phyloP scores from a whole-genome alignment of 768 basidiomycete genomes.

The Hortiboletus campestris region DNA sequence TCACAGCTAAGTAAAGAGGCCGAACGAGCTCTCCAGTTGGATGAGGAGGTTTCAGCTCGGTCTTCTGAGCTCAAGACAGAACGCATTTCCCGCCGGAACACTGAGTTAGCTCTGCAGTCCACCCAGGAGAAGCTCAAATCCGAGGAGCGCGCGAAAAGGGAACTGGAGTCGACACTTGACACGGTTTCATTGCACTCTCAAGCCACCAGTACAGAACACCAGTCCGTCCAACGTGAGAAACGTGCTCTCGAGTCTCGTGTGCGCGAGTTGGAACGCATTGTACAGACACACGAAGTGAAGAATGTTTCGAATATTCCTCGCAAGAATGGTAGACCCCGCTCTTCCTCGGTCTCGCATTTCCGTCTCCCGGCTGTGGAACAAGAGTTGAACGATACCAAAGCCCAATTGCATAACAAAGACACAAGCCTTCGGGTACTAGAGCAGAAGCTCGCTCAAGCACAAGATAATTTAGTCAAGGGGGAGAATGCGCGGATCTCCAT shows the following conservation, averaged over 20 bases:
- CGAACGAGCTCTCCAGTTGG: constrained; percentile 53
- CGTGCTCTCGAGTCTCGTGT: constrained; percentile 52
- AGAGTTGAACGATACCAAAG: constrained; percentile 50
- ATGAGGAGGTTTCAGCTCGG: constrained; percentile 46
- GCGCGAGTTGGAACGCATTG: constrained; percentile 51
- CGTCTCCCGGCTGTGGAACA: constrained; percentile 51
- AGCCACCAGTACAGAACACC: constrained; percentile 38
- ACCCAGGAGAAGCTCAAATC: constrained; percentile 51
- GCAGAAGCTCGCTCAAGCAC: constrained; percentile 49
- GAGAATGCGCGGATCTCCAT: constrained; percentile 60
- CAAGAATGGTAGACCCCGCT: constrained; percentile 45
- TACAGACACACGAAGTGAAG: constrained; percentile 37
- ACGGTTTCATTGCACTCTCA: constrained; percentile 54
- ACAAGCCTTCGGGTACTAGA: constrained; percentile 40
- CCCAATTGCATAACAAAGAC: constrained; percentile 44
- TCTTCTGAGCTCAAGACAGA: constrained; percentile 60
- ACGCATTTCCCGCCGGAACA: constrained; percentile 50
- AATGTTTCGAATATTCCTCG: constrained; percentile 32
- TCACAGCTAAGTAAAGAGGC: constrained; percentile 56
- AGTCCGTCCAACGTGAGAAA: constrained; percentile 60
- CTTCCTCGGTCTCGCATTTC: constrained; percentile 57
- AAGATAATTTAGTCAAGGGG: constrained; percentile 46
- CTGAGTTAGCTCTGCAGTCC: constrained; percentile 44
- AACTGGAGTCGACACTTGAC: constrained; percentile 57
- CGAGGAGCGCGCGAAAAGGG: constrained; percentile 47